Conservation (phyloP, 305 asterid genomes). For the Fraxinus nigra region DNA sequence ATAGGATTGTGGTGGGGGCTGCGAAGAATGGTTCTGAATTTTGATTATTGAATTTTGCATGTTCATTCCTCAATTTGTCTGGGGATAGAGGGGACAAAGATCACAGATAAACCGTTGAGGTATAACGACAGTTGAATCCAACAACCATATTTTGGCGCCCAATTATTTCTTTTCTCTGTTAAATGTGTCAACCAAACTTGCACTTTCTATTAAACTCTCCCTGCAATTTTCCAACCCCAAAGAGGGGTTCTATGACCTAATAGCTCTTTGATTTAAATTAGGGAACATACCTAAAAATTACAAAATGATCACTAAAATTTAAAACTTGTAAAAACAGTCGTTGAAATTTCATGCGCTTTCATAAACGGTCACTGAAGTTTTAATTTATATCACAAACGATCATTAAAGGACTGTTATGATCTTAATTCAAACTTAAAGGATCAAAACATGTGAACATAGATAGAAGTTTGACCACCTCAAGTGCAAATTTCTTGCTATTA, state of each 20-base stretch:
- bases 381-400: too few species aligned
- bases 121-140: background rate
- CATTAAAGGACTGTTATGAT: too few species aligned
- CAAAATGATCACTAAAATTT: too few species aligned
- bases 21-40: background rate
- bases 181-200: background rate
- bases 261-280: background rate
- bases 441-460: too few species aligned
- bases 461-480: too few species aligned
- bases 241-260: background rate
- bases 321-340: too few species aligned
- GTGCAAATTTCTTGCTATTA: too few species aligned
- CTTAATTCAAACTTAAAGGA: too few species aligned
- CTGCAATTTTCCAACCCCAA: background rate
- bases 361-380: too few species aligned
- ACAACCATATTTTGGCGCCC: background rate
- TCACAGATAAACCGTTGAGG: background rate
- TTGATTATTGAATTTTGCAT: background rate
- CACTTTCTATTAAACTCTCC: background rate
- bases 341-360: too few species aligned
- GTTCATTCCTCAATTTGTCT: background rate
- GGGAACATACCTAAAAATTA: too few species aligned
- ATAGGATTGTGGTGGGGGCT: conserved; percentile 41
- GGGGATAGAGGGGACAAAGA: background rate
- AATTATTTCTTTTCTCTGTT: background rate